Percentiles rank a stretch among this genome's conserved stretches.
These are phyloP conservation scores for Cordyceps fumosorosea DNA, from an alignment of 2,329 filamentous ascomycete genomes.

Conservation along the genomic window DNA sequence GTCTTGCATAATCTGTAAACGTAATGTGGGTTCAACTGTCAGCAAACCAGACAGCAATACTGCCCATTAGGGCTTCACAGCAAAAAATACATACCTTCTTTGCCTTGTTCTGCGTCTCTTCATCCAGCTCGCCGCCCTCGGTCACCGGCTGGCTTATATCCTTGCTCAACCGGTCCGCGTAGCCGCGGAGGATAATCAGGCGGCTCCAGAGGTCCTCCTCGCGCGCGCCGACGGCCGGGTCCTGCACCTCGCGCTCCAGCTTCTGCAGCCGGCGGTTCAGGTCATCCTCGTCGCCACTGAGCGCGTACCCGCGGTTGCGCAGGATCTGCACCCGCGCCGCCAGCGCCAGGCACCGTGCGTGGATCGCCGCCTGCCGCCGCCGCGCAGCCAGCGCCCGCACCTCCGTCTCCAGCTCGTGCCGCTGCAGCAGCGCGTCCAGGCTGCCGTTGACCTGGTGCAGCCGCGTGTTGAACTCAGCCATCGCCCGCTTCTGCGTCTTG, in stretches of 20 bases:
- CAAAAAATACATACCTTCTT: slow-evolving; percentile 56
- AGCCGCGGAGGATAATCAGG: slow-evolving; percentile 66
- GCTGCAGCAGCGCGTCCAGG: slow-evolving; percentile 64
- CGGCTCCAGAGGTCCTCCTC: slow-evolving; percentile 84
- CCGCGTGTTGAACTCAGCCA: slow-evolving; percentile 62
- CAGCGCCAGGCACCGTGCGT: slow-evolving; percentile 65
- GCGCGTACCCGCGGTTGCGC: slow-evolving; percentile 72
- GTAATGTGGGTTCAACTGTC: slow-evolving; percentile 15
- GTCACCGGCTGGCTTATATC: slow-evolving; percentile 65
- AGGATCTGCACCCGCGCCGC: slow-evolving; percentile 76
- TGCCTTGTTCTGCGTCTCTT: slow-evolving; percentile 63
- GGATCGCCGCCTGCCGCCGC: slow-evolving; percentile 64
- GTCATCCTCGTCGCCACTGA: slow-evolving; percentile 74
- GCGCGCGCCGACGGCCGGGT: slow-evolving; percentile 66
- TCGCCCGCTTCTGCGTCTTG: slow-evolving; percentile 62
- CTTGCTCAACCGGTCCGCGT: slow-evolving; percentile 63
- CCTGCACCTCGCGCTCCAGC: slow-evolving; percentile 63
- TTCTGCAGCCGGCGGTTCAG: slow-evolving; percentile 63
- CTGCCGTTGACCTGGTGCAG: slow-evolving; percentile 75
- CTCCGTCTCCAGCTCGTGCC: slow-evolving; percentile 70
- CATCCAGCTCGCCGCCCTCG: slow-evolving; percentile 53
- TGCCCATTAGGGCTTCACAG: background rate
- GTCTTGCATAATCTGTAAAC: slow-evolving; percentile 62
- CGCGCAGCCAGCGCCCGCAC: slow-evolving; percentile 67
- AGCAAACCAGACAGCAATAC: background rate